A percentile compares a stretch with the other conserved stretches of the same genome.
Conservation (phyloP, 371 early-diverging fungal species). For the Circinella minor region DNA sequence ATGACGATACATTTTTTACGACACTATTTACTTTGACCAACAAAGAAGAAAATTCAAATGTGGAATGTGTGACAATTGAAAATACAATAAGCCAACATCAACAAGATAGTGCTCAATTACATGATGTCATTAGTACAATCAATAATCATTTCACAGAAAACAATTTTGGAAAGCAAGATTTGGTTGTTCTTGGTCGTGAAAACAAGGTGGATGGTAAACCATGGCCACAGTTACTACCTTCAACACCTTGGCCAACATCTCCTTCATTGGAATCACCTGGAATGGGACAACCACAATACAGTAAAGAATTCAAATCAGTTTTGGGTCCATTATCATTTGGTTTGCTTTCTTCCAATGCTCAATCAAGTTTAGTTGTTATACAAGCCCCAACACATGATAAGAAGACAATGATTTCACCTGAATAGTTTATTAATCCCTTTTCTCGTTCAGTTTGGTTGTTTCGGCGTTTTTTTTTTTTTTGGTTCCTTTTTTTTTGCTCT, state of each 20-base stretch:
- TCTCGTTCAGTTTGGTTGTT: too few relatives aligned
- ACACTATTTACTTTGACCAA: conserved; percentile 13
- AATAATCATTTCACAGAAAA: conserved; percentile 12
- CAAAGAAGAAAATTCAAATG: conserved; percentile 5
- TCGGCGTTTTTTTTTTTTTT: too few relatives aligned
- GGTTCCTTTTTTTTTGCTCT: too few relatives aligned
- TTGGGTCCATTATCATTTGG: conserved; percentile 16
- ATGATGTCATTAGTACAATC: conserved; percentile 34
- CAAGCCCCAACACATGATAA: conserved; percentile 13
- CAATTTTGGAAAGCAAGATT: conserved; percentile 15
- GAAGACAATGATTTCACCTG: background rate
- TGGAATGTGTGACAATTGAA: conserved; percentile 7
- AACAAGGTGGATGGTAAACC: background rate
- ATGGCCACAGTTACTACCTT: conserved; percentile 4
- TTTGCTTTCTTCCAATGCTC: conserved; percentile 13
- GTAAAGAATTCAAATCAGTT: conserved; percentile 17
- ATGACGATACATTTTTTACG: conserved; percentile 14
- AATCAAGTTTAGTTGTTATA: conserved; percentile 22
- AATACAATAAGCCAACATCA: background rate
- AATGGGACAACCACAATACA: conserved; percentile 8
- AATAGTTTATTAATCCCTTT: background rate
- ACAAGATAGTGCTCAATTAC: conserved; percentile 20
- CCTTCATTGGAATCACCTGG: background rate
- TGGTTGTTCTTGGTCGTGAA: conserved; percentile 24
- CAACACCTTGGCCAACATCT: conserved; percentile 4